Percentiles rank a stretch among this genome's conserved stretches.
These are phyloP conservation scores for Antrodiella citrinella DNA, from an alignment of 768 basidiomycete species.

Conservation along the genomic window DNA sequence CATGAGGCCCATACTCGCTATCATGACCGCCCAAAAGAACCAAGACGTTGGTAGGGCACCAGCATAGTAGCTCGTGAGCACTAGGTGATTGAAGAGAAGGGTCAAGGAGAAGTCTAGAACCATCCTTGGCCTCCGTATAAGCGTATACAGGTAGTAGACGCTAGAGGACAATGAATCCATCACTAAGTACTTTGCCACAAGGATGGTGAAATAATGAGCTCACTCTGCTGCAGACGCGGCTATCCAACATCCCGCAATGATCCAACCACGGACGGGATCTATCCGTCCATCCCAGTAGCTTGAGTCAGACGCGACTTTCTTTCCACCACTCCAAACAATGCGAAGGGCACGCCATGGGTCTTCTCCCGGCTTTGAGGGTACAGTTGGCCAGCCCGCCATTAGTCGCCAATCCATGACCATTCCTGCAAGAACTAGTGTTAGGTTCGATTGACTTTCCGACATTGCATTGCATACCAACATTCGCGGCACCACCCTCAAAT, in stretches of 20 bases:
- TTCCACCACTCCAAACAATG: constrained; percentile 77
- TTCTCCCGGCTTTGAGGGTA: constrained; percentile 54
- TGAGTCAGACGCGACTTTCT: constrained; percentile 53
- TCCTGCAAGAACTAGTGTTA: constrained; percentile 34
- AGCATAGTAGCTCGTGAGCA: constrained; percentile 90
- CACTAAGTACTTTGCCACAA: constrained; percentile 4
- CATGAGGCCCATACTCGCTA: constrained; percentile 61
- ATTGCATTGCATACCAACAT: constrained; percentile 48
- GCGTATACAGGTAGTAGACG: constrained; percentile 75
- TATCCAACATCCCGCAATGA: constrained; percentile 84
- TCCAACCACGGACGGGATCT: constrained; percentile 83
- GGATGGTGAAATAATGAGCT: constrained; percentile 22
- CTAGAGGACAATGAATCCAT: constrained; percentile 20
- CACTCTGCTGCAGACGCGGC: constrained; percentile 79
- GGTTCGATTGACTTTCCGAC: not conserved
- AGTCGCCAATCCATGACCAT: constrained; percentile 99
- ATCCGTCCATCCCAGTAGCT: constrained; percentile 58
- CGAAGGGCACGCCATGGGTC: constrained; percentile 59
- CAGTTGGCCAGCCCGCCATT: constrained; percentile 80
- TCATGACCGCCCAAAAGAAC: constrained; percentile 86
- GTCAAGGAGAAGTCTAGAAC: constrained; percentile 94
- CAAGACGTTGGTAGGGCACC: constrained; percentile 75
- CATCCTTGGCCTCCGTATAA: constrained; percentile 86
- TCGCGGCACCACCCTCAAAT: constrained; percentile 76
- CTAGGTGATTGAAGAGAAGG: constrained; percentile 83